Conservation (phyloP, 2,329 filamentous ascomycete genomes). For the Verticillium albo-atrum region DNA sequence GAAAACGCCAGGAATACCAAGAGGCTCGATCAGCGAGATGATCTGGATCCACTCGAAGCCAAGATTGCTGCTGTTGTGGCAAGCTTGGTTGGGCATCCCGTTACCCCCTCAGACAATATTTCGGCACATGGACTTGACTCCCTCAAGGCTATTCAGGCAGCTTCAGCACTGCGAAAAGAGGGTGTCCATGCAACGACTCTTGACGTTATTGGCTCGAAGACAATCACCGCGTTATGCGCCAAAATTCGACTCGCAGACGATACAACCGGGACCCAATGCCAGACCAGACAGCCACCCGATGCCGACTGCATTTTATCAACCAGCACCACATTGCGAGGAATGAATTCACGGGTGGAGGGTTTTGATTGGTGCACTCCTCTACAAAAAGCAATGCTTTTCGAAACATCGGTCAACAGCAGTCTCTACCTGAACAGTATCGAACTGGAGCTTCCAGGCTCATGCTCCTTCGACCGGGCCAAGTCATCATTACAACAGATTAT, state of each 20-base stretch:
- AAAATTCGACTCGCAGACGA: background rate
- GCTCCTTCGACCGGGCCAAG: constrained; percentile 33
- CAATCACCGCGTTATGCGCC: constrained; percentile 18
- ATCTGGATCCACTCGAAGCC: constrained; percentile 8
- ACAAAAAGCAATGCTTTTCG: constrained; percentile 75
- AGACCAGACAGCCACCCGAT: background rate
- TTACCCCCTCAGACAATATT: constrained; percentile 37
- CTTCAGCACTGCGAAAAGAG: constrained; percentile 55
- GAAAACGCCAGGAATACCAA: background rate
- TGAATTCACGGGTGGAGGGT: constrained; percentile 24
- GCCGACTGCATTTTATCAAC: background rate
- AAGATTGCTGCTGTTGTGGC: constrained; percentile 36
- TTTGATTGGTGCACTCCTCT: constrained; percentile 65
- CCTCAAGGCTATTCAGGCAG: constrained; percentile 41
- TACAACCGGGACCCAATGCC: background rate
- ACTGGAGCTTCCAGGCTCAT: constrained; percentile 44
- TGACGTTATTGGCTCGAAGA: constrained; percentile 55
- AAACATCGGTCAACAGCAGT: constrained; percentile 55
- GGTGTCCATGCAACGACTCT: constrained; percentile 54
- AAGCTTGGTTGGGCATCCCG: constrained; percentile 31
- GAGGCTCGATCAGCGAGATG: too few relatives aligned
- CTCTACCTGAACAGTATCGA: constrained; percentile 79
- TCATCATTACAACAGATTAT: constrained; percentile 46
- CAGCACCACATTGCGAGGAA: constrained; percentile 2
- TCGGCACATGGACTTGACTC: constrained; percentile 62